phyloP scores from a whole-genome alignment of 176 grass and related monocot genomes.

The Zea luxurians region DNA sequence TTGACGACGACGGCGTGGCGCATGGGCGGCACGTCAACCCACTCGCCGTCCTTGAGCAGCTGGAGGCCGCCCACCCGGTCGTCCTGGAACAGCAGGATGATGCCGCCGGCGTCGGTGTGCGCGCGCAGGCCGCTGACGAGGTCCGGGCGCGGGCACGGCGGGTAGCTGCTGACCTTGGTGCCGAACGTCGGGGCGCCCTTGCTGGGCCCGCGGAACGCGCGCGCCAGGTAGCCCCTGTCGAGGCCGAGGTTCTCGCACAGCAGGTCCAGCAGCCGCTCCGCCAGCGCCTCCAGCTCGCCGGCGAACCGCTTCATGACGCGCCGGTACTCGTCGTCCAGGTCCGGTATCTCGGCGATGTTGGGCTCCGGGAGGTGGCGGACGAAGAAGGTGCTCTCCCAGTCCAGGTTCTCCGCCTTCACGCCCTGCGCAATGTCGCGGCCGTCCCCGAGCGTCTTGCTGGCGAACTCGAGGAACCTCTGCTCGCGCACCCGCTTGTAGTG shows the following conservation, averaged over 20 bases:
- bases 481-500: constrained; percentile 70
- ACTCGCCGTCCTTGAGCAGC: constrained; percentile 72
- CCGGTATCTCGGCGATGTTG: constrained; percentile 52
- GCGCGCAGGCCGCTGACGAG: constrained; percentile 77
- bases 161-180: constrained; percentile 93
- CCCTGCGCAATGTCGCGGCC: neutral
- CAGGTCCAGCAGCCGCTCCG: constrained; percentile 62
- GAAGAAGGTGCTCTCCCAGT: constrained; percentile 84
- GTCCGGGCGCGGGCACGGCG: constrained; percentile 77
- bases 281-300: constrained; percentile 59
- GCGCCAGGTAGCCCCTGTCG: constrained; percentile 55
- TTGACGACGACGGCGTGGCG: constrained; percentile 75
- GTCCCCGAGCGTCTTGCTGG: constrained; percentile 45
- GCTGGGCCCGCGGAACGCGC: constrained; percentile 49
- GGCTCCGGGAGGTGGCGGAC: constrained; percentile 75
- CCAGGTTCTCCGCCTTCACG: constrained; percentile 44
- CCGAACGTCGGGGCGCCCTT: constrained; percentile 54
- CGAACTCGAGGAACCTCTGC: constrained; percentile 81
- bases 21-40: constrained; percentile 72
- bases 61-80: constrained; percentile 62
- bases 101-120: constrained; percentile 85
- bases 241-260: constrained; percentile 73
- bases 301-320: constrained; percentile 68
- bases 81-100: constrained; percentile 94
- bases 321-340: constrained; percentile 52